A percentile compares a stretch with the other conserved stretches of the same genome.
Evolutionary conservation across 805 yeast species (phyloP).

Genomic region (Candida glaebosa): DNA sequence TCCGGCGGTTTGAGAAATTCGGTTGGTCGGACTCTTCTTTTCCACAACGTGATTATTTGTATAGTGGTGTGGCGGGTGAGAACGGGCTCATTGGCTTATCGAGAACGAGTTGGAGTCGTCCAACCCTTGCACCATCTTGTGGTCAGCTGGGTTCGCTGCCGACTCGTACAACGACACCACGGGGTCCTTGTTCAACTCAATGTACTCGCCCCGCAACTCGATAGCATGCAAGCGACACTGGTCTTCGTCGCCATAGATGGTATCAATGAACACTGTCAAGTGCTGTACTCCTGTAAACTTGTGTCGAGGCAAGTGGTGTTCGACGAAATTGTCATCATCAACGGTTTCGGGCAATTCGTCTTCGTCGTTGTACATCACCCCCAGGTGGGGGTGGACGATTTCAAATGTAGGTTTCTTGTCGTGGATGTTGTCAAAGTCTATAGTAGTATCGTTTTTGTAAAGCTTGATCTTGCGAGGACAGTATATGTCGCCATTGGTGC

Average conservation of each 20-base stretch:
- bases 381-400: slow-evolving; percentile 64
- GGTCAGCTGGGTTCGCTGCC: slow-evolving; percentile 92
- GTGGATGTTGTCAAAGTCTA: slow-evolving; percentile 70
- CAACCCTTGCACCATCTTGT: slow-evolving; percentile 33
- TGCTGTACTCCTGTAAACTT: slow-evolving; percentile 66
- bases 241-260: slow-evolving; percentile 53
- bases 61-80: no score
- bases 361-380: slow-evolving; percentile 40
- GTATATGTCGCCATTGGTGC: slow-evolving; percentile 57
- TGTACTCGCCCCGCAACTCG: slow-evolving; percentile 75
- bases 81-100: no score
- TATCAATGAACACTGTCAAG: slow-evolving; percentile 64
- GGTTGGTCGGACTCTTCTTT: slow-evolving; percentile 11
- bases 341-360: slow-evolving; percentile 34
- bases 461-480: slow-evolving; percentile 71
- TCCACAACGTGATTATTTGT: background rate
- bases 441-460: slow-evolving; percentile 62
- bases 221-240: slow-evolving; percentile 58
- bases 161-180: slow-evolving; percentile 78
- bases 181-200: slow-evolving; percentile 60
- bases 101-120: no score
- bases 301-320: slow-evolving; percentile 76
- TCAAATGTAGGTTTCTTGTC: slow-evolving; percentile 47
- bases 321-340: slow-evolving; percentile 58
- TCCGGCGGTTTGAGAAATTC: slow-evolving; percentile 3